Conservation (phyloP, 2,329 filamentous ascomycete genomes). For the Pezicula radicicola region DNA sequence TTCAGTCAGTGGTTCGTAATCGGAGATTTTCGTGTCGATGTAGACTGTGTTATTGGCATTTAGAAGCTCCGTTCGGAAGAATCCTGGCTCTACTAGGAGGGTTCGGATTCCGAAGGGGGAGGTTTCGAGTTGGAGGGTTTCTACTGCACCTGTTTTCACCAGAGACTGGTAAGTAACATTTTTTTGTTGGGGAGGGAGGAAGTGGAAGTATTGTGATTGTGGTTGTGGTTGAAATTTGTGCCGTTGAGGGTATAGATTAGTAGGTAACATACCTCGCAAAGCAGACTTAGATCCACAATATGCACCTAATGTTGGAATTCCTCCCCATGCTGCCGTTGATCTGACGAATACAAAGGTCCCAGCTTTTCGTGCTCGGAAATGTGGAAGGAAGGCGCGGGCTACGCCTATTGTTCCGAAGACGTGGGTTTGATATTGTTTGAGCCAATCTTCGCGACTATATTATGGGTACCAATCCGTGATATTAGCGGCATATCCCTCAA, state of each 20-base stretch:
- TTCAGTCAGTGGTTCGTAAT: constrained; percentile 18
- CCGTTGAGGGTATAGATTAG: background rate
- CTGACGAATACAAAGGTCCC: constrained; percentile 29
- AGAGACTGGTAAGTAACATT: background rate
- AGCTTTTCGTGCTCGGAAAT: constrained; percentile 37
- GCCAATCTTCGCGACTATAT: constrained; percentile 7
- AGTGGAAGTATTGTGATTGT: too few relatives aligned
- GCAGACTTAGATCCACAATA: constrained; percentile 15
- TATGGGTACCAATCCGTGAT: too few relatives aligned
- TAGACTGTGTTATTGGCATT: constrained; percentile 17
- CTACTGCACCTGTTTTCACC: background rate
- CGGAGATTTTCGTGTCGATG: constrained; percentile 25
- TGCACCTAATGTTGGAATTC: background rate
- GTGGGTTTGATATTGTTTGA: constrained; percentile 45
- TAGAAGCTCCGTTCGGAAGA: constrained; percentile 27
- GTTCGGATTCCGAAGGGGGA: background rate
- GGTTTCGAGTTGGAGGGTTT: background rate
- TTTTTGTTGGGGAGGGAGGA: background rate
- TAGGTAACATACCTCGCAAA: constrained; percentile 8
- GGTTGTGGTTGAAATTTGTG: too few relatives aligned
- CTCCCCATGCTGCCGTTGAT: constrained; percentile 8
- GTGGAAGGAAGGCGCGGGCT: constrained; percentile 43
- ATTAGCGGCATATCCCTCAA: too few relatives aligned
- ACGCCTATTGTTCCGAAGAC: constrained; percentile 50
- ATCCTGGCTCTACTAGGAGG: background rate